Evolutionary conservation across 371 early-diverging fungal genomes (phyloP), one percentile per base, ranked within the genome.

Genomic region (Rhizopus microsporus): DNA sequence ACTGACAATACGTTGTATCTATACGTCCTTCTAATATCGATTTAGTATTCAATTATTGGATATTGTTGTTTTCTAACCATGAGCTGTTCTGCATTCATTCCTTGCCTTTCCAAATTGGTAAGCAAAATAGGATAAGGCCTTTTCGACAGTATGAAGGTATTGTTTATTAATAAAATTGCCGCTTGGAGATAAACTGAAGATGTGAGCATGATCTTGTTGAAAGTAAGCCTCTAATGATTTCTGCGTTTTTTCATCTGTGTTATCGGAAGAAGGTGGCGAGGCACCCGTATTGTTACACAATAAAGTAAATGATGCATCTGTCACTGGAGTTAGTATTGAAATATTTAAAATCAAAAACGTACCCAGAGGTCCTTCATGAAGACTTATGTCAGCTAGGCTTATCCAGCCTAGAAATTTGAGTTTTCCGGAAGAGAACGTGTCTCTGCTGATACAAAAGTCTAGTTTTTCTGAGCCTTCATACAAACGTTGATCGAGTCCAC

Each of bases 361-460:
- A 55, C 55, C 66, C 17, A 43, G 7, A 16, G 63, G 33, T 33
- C 56, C 69, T 16, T 58, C 59, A 17, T 62, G 47, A 13, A 69
- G 43, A 42, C 62, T 59, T 33, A 59, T 40, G n/a, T 65, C 69
- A 15, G 54, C 48, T 16, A 69, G 35, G 55, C 56, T 54, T 1
- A 56, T 43, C 69, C 69, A 69, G 3, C 69, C 69, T 43, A 61
- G 55, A 52, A 69, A 69, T 31, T 69, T 69, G 34, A 69, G 48
- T 35, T 58, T 52, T 13, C 59, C 52, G 2, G 23, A 23, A 23
- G 23, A 23, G 23, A 23, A 23, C 1, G 37, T 39, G 29, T 44
- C 38, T 51, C 55, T 54, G 5, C 46, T 45, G 33, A 58, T 55
- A 31, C 39, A 50, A 47, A 60, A 57, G 30, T 65, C 50, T 37